These are phyloP conservation scores for Thelonectria discophora DNA, from an alignment of 2,329 filamentous ascomycete species.

Conservation along the genomic window DNA sequence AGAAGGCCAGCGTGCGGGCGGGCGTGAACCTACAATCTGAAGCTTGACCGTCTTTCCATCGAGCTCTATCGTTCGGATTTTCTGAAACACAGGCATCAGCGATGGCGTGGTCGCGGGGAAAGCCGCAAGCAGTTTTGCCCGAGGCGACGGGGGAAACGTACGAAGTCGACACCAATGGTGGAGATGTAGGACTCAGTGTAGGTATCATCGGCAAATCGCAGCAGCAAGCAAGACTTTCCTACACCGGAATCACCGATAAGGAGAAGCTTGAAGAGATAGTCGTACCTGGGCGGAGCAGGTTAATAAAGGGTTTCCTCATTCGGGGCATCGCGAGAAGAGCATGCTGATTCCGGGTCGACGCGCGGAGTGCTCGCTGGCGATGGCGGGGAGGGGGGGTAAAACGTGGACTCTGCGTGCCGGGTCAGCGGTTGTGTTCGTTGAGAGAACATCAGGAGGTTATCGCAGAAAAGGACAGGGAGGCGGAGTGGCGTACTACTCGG, in stretches of 20 bases:
- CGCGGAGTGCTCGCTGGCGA: constrained; percentile 17
- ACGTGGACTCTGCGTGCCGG: constrained; percentile 38
- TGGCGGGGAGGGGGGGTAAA: background rate
- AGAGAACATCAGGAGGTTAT: constrained; percentile 44
- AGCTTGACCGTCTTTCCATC: constrained; percentile 99
- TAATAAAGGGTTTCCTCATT: constrained; percentile 34
- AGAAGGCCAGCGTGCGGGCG: background rate
- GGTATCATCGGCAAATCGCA: constrained; percentile 98
- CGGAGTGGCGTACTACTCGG: constrained; percentile 79
- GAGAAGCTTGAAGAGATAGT: constrained; percentile 99
- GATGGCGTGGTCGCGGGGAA: constrained; percentile 14
- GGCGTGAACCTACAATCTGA: constrained; percentile 80
- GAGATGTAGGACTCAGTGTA: constrained; percentile 99
- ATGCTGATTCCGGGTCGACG: constrained; percentile 4
- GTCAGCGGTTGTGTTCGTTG: constrained; percentile 38
- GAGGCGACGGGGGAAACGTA: constrained; percentile 59
- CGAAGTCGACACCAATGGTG: constrained; percentile 98
- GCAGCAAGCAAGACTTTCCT: constrained; percentile 97
- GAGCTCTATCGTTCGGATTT: constrained; percentile 99
- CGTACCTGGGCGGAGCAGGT: constrained; percentile 76
- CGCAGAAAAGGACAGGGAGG: constrained; percentile 37
- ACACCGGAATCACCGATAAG: constrained; percentile 99
- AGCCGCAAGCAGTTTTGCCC: background rate
- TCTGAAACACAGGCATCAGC: constrained; percentile 62
- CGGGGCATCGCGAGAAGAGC: constrained; percentile 13